Evolutionary conservation across 140 eudicot genomes (phyloP), one percentile per base, ranked within the genome.

Genomic region (Senecio squalidus): DNA sequence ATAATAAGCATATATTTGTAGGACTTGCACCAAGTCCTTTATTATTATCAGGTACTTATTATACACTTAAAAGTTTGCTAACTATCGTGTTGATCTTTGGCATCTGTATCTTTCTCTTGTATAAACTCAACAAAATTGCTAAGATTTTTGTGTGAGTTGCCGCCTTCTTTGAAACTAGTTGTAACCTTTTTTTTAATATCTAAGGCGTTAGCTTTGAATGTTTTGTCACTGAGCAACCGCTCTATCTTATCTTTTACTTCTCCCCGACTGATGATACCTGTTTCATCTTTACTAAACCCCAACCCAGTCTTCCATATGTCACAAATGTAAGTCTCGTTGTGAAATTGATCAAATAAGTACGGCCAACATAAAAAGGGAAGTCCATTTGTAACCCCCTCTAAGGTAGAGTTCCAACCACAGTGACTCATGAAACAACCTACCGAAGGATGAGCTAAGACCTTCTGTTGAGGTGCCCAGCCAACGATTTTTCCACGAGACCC

Each of bases 361-460:
- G 94, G 94, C 94, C 88, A 84, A 58, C 81, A 84, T 48, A 81
- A 53, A 41, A 84, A 68, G 11, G 94, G 88, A 1, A 80, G 59
- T 16, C 94, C 94, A 26, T 73, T 80, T 62, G 83, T 72, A 15
- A 69, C 63, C 36, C 89, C 75, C 44, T 81, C 89, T 25, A 78
- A 13, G 2, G 76, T 81, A 20, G 94, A 84, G 43, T 80, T 84
- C 88, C 88, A 84, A 22, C 94, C 94, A 49, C 88, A 82, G 17
- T 82, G 95, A 67, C 74, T 85, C 55, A 77, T 4, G 39, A 84
- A 80, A 50, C 93, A 84, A 52, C 80, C 87, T 23, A 84, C 48
- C 2, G 82, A 74, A 41, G 87, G 84, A 70, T 84, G 93, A 27
- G 40, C 64, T 0, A 84, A 54, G 18, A 80, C 78, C 66, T 60